Evolutionary conservation across 345 rosid genomes (phyloP).

Genomic region (Pelargonium nanum): DNA sequence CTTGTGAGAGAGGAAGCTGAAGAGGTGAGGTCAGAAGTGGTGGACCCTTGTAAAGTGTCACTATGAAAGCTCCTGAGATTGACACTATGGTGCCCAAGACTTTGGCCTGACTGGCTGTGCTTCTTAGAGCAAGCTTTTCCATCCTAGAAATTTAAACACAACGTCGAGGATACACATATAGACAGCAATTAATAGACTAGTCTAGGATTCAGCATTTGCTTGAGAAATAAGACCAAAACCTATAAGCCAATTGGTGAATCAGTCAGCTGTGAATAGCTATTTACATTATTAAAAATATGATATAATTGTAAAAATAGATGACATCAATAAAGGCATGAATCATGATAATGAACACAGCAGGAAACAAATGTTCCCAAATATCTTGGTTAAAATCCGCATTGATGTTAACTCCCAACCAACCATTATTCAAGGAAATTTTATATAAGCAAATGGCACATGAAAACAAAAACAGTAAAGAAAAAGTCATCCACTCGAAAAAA

Average conservation of each 20-base stretch:
- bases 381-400: background rate
- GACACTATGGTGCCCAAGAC: conserved; percentile 30
- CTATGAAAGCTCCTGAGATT: conserved; percentile 28
- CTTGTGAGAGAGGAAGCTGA: conserved; percentile 11
- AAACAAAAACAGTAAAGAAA: background rate
- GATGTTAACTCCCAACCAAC: background rate
- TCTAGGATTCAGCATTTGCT: background rate
- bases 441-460: background rate
- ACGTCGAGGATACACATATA: background rate
- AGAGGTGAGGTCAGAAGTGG: background rate
- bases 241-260: too few species aligned
- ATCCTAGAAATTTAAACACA: conserved; percentile 13
- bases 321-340: too few species aligned
- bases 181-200: background rate
- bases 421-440: too few species aligned
- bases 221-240: too few species aligned
- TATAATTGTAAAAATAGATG: too few species aligned
- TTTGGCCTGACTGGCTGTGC: conserved; percentile 30
- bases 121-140: conserved; percentile 28
- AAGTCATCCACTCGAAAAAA: too few species aligned
- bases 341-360: too few species aligned
- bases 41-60: conserved; percentile 40
- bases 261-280: too few species aligned
- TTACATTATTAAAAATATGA: too few species aligned
- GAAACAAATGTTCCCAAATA: too few species aligned